Conservation (phyloP, 23 red algal genomes). For the Agarophyton chilense region DNA sequence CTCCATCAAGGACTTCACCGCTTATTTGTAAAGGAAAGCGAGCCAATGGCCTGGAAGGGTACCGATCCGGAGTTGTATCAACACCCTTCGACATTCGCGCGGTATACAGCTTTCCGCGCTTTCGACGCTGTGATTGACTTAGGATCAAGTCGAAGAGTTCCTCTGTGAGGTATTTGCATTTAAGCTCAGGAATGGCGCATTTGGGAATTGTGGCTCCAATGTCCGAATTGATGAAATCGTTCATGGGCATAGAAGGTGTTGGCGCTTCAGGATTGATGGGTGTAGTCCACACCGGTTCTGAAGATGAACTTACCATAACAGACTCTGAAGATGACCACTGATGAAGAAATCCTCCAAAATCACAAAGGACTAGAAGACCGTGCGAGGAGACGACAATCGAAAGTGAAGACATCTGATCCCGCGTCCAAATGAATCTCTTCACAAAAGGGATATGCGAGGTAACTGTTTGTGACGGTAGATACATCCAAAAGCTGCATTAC, state of each 20-base stretch:
- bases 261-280: constrained; percentile 45
- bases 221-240: constrained; percentile 18
- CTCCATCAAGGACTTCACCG: constrained; percentile 45
- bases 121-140: background rate
- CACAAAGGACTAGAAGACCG: constrained; percentile 51
- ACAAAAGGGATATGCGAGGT: constrained; percentile 32
- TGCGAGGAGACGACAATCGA: constrained; percentile 36
- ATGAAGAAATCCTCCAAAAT: constrained; percentile 76
- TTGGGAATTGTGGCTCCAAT: constrained; percentile 71
- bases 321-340: constrained; percentile 66
- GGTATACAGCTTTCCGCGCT: background rate
- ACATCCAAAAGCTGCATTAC: constrained; percentile 63
- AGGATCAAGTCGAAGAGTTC: constrained; percentile 25
- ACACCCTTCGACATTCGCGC: constrained; percentile 5
- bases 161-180: constrained; percentile 50
- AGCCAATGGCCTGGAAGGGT: constrained; percentile 27
- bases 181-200: constrained; percentile 47
- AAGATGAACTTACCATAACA: constrained; percentile 42
- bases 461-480: constrained; percentile 25
- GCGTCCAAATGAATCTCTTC: constrained; percentile 70
- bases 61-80: constrained; percentile 16
- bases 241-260: constrained; percentile 43
- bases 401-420: constrained; percentile 48
- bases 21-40: constrained; percentile 56
- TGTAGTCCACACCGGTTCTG: constrained; percentile 59